Percentiles rank a stretch among this genome's conserved stretches.
phyloP scores from a whole-genome alignment of 208 protist species.

The Leishmania braziliensis region DNA sequence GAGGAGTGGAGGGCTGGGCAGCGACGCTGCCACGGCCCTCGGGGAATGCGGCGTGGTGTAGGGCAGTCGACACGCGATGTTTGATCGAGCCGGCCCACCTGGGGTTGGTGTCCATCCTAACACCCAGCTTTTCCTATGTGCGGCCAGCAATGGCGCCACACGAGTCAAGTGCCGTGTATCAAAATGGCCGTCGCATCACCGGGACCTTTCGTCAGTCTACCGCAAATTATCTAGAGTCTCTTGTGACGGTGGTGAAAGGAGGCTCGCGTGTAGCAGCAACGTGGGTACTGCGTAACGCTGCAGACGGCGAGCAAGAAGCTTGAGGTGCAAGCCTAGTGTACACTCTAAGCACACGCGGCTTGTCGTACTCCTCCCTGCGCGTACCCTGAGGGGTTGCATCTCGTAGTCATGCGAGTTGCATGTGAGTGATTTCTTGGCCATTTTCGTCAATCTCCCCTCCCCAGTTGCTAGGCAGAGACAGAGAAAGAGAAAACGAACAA shows the following conservation, averaged over 20 bases:
- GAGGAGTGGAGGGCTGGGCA: neutral
- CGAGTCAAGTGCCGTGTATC: neutral
- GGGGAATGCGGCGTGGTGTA: constrained; percentile 19
- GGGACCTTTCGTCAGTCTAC: neutral
- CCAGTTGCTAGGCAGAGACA: neutral
- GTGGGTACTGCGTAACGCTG: constrained; percentile 16
- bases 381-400: neutral
- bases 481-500: neutral
- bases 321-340: neutral
- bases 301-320: constrained; percentile 12
- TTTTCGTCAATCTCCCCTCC: neutral
- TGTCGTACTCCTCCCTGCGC: neutral
- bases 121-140: neutral
- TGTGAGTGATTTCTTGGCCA: neutral
- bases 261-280: constrained; percentile 11
- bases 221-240: neutral
- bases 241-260: constrained; percentile 23
- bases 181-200: neutral
- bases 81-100: constrained; percentile 26
- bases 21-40: constrained; percentile 11
- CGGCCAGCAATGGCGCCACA: neutral
- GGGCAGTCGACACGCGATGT: constrained; percentile 22
- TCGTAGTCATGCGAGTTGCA: neutral
- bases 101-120: constrained; percentile 12
- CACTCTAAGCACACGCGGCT: neutral